phyloP scores from a whole-genome alignment of 306 rosid species.

The Gleditsia sinensis region DNA sequence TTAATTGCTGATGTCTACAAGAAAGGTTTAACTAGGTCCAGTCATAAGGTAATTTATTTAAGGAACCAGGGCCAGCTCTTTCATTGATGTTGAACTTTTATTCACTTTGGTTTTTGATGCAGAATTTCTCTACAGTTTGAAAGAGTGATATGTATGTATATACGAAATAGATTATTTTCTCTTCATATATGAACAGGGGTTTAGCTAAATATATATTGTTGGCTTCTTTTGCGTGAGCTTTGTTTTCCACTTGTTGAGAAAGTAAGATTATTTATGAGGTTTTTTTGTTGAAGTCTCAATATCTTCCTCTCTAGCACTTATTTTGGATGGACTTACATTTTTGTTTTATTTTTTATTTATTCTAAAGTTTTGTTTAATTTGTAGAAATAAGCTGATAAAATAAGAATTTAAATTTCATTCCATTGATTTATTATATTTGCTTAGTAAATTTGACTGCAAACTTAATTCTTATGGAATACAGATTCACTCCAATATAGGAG shows the following conservation, averaged over 20 bases:
- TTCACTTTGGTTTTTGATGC: not conserved
- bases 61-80: not conserved
- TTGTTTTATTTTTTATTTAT: not conserved
- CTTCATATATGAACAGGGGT: not conserved
- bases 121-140: not conserved
- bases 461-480: too few species aligned
- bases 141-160: not conserved
- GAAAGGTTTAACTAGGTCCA: not conserved
- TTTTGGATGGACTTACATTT: not conserved
- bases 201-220: conserved; percentile 11
- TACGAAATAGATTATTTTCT: not conserved
- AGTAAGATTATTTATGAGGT: not conserved
- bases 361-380: not conserved
- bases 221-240: not conserved
- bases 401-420: too few species aligned
- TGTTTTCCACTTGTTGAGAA: conserved; percentile 11
- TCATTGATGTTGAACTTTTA: not conserved
- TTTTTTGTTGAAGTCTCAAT: not conserved
- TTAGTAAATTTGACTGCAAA: too few species aligned
- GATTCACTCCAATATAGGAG: too few species aligned
- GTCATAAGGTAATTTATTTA: not conserved
- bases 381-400: too few species aligned
- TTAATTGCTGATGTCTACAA: not conserved
- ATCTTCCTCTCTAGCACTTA: not conserved
- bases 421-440: too few species aligned